A percentile compares a stretch with the other conserved stretches of the same genome.
phyloP scores from a whole-genome alignment of 2,329 filamentous ascomycete genomes.

The Escovopsis sp. region DNA sequence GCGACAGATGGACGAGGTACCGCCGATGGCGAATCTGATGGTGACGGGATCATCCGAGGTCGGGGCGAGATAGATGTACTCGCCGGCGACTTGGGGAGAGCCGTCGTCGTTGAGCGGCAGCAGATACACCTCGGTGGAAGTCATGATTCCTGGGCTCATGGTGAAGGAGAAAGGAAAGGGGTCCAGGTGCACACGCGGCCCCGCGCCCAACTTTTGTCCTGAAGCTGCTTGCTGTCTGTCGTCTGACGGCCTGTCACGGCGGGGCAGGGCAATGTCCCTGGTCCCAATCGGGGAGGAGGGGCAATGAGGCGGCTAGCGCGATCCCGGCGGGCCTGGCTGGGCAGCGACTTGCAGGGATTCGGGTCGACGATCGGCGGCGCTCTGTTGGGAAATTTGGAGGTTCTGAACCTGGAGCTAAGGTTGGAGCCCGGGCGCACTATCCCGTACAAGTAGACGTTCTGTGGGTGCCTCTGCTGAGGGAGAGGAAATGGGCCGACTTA shows the following conservation, averaged over 20 bases:
- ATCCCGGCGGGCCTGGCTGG: too few relatives aligned
- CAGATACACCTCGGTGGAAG: slow-evolving; percentile 63
- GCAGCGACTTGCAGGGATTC: too few relatives aligned
- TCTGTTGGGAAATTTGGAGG: not conserved
- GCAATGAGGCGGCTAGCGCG: too few relatives aligned
- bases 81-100: slow-evolving; percentile 72
- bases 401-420: not conserved
- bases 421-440: too few relatives aligned
- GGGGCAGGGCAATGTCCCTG: not conserved
- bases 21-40: slow-evolving; percentile 81
- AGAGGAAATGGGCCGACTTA: too few relatives aligned
- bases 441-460: too few relatives aligned
- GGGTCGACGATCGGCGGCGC: too few relatives aligned
- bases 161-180: slow-evolving; percentile 13
- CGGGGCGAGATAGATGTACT: slow-evolving; percentile 83
- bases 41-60: slow-evolving; percentile 57
- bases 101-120: slow-evolving; percentile 86
- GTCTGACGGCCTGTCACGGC: too few relatives aligned
- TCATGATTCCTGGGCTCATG: slow-evolving; percentile 47
- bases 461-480: not conserved
- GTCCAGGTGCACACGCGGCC: slow-evolving; percentile 5
- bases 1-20: slow-evolving; percentile 87
- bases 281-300: not conserved
- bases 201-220: slow-evolving; percentile 6
- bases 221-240: too few relatives aligned